A percentile compares a stretch with the other conserved stretches of the same genome.
phyloP scores from a whole-genome alignment of 2,329 filamentous ascomycete genomes.

The Corinectria fuckeliana region DNA sequence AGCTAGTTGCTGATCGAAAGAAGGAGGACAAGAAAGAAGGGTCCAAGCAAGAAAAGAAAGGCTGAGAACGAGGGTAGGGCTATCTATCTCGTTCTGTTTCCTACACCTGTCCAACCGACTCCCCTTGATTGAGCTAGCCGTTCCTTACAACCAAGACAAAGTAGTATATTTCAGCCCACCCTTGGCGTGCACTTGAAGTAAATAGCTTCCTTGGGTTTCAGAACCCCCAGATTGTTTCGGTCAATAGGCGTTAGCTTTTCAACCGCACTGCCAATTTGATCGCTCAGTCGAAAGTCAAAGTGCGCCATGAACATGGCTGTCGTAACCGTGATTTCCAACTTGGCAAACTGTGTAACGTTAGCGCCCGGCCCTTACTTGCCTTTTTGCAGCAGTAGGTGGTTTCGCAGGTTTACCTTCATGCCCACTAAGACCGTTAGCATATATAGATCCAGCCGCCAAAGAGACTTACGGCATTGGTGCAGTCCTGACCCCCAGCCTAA shows the following conservation, averaged over 20 bases:
- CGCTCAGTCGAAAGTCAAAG: conserved; percentile 54
- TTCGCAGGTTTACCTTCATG: not conserved
- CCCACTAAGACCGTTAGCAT: not conserved
- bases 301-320: conserved; percentile 55
- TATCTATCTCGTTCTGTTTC: not conserved
- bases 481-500: conserved; percentile 46
- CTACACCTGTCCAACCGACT: no score
- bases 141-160: not conserved
- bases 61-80: not conserved
- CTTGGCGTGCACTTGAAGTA: conserved; percentile 1
- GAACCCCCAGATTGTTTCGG: conserved; percentile 1
- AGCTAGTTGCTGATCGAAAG: not conserved
- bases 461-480: conserved; percentile 44
- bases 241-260: conserved; percentile 18
- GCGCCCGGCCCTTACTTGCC: not conserved
- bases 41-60: not conserved
- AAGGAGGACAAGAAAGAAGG: not conserved
- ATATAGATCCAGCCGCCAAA: not conserved
- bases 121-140: not conserved
- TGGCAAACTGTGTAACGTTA: conserved; percentile 51
- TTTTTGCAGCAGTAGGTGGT: no score
- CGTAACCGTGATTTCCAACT: conserved; percentile 59
- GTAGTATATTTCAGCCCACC: not conserved
- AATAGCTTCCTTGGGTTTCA: not conserved
- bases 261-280: conserved; percentile 45